Evolutionary conservation across 139 green algal genomes (phyloP).

Genomic region (Chlamydomonas sphaeroides): DNA sequence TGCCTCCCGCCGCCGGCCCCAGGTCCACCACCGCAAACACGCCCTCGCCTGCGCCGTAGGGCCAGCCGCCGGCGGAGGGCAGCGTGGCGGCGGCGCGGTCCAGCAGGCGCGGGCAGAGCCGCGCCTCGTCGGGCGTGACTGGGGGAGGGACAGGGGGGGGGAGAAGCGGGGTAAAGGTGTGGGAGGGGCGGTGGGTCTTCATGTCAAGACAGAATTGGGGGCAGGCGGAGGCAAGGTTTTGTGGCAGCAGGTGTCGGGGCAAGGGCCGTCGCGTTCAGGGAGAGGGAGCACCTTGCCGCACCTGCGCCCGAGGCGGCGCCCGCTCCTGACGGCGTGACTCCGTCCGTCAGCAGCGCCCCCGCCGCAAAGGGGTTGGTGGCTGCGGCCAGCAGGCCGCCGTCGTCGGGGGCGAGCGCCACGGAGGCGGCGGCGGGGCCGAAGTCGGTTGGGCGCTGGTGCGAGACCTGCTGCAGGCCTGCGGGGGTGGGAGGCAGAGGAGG

Average conservation of each 20-base stretch:
- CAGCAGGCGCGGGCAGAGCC: conserved; percentile 22
- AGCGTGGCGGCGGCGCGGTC: not conserved
- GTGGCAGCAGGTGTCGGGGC: no score
- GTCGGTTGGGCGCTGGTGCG: conserved; percentile 10
- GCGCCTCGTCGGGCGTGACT: not conserved
- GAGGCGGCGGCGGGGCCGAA: not conserved
- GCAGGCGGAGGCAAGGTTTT: no score
- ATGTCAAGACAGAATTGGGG: no score
- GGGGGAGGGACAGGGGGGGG: not conserved
- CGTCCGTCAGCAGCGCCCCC: conserved; percentile 2
- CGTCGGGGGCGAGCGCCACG: not conserved
- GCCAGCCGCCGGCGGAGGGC: not conserved
- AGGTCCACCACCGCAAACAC: conserved; percentile 7
- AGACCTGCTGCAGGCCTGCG: conserved; percentile 38
- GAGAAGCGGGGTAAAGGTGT: no score
- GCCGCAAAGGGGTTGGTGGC: not conserved
- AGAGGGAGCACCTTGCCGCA: no score
- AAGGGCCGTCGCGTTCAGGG: no score
- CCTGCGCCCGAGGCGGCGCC: no score
- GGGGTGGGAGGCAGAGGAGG: not conserved
- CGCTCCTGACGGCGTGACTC: not conserved
- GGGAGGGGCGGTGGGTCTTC: no score
- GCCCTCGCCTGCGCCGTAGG: not conserved
- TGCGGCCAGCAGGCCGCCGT: not conserved
- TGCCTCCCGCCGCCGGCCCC: not conserved